Conservation (phyloP, 1,139 yeast genomes). For the Pichia sp. region DNA sequence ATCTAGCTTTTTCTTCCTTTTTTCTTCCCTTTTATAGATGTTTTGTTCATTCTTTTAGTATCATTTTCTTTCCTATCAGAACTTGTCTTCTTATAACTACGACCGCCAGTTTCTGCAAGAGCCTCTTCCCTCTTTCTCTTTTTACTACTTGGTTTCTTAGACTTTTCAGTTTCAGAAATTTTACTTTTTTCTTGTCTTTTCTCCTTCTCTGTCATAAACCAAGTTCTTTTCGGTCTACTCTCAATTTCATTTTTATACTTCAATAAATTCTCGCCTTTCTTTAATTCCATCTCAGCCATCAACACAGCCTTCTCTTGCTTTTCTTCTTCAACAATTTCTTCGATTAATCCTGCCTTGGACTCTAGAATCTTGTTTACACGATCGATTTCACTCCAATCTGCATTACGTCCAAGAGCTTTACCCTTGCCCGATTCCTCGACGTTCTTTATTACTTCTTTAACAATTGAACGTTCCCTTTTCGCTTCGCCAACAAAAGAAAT, state of each 20-base stretch:
- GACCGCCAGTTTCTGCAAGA: slow-evolving; percentile 35
- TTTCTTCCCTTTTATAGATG: slow-evolving; percentile 8
- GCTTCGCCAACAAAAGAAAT: slow-evolving; percentile 92
- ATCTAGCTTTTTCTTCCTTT: slow-evolving; percentile 1
- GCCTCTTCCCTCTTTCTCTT: slow-evolving; percentile 56
- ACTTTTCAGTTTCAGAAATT: slow-evolving; percentile 29
- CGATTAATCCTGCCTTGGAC: slow-evolving; percentile 49
- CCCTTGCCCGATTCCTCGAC: slow-evolving; percentile 35
- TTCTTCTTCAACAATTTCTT: slow-evolving; percentile 81
- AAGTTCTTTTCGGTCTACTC: slow-evolving; percentile 89
- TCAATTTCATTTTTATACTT: slow-evolving; percentile 76
- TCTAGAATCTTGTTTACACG: slow-evolving; percentile 54
- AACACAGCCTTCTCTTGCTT: slow-evolving; percentile 78
- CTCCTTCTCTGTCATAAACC: slow-evolving; percentile 82
- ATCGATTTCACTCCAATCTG: slow-evolving; percentile 82
- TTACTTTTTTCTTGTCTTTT: slow-evolving; percentile 50
- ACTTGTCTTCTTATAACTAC: slow-evolving; percentile 68
- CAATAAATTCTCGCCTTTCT: slow-evolving; percentile 76
- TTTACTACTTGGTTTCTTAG: slow-evolving; percentile 43
- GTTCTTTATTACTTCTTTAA: slow-evolving; percentile 75
- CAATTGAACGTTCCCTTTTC: slow-evolving; percentile 75
- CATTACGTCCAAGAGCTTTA: slow-evolving; percentile 63
- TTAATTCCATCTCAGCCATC: slow-evolving; percentile 85
- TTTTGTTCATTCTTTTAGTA: slow-evolving; percentile 12
- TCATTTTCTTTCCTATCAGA: slow-evolving; percentile 46